Conservation (phyloP, 495 filamentous ascomycete species). For the Neurospora sp. region DNA sequence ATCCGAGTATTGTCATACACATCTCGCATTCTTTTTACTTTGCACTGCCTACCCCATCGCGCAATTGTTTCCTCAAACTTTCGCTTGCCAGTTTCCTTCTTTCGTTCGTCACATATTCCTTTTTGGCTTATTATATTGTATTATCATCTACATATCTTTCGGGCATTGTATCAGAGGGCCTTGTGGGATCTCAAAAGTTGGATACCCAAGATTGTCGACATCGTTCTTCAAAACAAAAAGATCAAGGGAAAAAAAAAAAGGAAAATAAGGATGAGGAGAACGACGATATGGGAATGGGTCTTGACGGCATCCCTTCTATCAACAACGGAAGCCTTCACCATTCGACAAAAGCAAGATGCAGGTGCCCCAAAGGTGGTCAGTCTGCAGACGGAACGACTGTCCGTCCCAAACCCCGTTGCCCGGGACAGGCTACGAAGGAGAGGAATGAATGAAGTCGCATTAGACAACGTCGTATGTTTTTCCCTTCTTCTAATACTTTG, state of each 20-base stretch:
- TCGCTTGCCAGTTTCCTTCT: neutral
- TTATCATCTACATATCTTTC: neutral
- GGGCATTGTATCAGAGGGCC: neutral
- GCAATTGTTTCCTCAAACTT: neutral
- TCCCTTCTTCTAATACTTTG: no score
- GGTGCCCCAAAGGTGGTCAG: slow-evolving; percentile 34
- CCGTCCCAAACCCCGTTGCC: slow-evolving; percentile 27
- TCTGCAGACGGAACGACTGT: slow-evolving; percentile 35
- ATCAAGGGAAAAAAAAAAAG: neutral
- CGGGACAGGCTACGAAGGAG: slow-evolving; percentile 39
- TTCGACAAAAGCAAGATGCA: slow-evolving; percentile 12
- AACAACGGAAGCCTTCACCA: slow-evolving; percentile 6
- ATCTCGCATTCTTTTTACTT: neutral
- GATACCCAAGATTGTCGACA: neutral
- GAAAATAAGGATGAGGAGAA: slow-evolving; percentile 9
- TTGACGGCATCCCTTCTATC: slow-evolving; percentile 12
- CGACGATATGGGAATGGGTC: slow-evolving; percentile 14
- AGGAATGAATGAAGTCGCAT: slow-evolving; percentile 25
- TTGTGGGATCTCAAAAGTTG: neutral
- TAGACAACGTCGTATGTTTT: slow-evolving; percentile 39
- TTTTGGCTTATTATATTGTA: neutral
- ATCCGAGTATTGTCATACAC: neutral
- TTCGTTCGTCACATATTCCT: neutral
- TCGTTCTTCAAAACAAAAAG: neutral
- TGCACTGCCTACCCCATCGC: neutral